These are phyloP conservation scores for Debaryomycetaceae sp. DNA, from an alignment of 1,139 yeast genomes.

Conservation along the genomic window DNA sequence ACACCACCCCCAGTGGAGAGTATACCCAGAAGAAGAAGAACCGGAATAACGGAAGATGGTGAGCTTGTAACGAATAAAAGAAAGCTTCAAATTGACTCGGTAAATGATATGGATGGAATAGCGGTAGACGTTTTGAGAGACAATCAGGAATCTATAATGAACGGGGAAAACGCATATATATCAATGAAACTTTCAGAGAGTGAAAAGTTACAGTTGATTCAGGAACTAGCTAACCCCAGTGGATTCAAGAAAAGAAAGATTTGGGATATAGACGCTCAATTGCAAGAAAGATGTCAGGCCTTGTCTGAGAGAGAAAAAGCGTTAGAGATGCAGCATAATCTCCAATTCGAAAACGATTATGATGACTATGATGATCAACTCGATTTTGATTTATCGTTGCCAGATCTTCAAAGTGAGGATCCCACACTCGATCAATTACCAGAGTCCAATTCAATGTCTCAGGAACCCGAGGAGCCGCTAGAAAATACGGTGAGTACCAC, in stretches of 20 bases:
- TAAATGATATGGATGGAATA: conserved; percentile 33
- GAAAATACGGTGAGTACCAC: conserved; percentile 40
- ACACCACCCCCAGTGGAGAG: conserved; percentile 17
- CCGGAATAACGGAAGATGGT: conserved; percentile 39
- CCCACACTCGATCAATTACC: conserved; percentile 4
- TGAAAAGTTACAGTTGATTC: conserved; percentile 34
- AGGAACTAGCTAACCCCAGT: conserved; percentile 32
- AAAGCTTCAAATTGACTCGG: conserved; percentile 34
- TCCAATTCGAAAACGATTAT: conserved; percentile 19
- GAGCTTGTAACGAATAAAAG: conserved; percentile 37
- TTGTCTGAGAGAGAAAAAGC: conserved; percentile 24
- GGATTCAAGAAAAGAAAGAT: conserved; percentile 24
- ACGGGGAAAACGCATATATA: conserved; percentile 15
- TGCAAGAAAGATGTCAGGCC: conserved; percentile 29
- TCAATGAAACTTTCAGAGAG: conserved; percentile 26
- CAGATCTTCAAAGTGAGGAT: conserved; percentile 25
- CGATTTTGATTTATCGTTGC: conserved; percentile 41
- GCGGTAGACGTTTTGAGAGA: conserved; percentile 32
- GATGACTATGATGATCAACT: conserved; percentile 21
- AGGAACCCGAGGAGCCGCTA: conserved; percentile 7
- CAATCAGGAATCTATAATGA: conserved; percentile 23
- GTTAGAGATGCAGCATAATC: conserved; percentile 16
- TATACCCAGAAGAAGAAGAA: conserved; percentile 21
- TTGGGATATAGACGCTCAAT: conserved; percentile 34
- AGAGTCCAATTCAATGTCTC: not conserved